Evolutionary conservation across 768 basidiomycete species (phyloP), one percentile per base, ranked within the genome.

Genomic region (Pisolithus sp.): DNA sequence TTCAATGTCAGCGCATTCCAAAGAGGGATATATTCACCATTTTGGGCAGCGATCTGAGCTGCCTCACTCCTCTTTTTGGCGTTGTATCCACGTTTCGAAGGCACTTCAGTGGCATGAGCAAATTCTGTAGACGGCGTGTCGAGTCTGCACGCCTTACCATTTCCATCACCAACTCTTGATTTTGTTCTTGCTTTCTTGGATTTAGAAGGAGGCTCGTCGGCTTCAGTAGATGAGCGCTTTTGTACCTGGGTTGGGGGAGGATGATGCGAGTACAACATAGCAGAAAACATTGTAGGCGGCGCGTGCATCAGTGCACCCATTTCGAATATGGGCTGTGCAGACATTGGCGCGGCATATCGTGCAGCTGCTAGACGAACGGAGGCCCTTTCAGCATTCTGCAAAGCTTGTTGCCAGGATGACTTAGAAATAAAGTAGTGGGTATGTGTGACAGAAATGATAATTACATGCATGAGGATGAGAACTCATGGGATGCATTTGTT

Each of bases 31-130:
- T 30, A 53, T 67, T 15, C 61, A 87, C 86, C 82, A 59, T 80
- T 83, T 62, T 82, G 78, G 40, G 80, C 80, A 28, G 78, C 76
- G 59, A 80, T 79, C 58, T 81, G 78, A 2, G 81, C 83, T 23
- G 82, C 81, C 52, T 88, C 86, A 55, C 68, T 82, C 52, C 86
- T 83, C 68, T 86, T 88, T 73, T 83, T 86, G 48, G 81, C 71
- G 55, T 76, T 85, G 58, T 82, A 83, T 40, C 83, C 85, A 57
- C 85, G 81, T 68, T 81, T 82, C 37, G 82, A 79, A 42, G 78
- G 60, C 13, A 58, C 65, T 68, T 58, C 30, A 58, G 40, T 50
- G 46, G 41, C 49, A 49, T 61, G 44, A 58, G 48, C 51, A 53
- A 44, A 45, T 41, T 55, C 43, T 46, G 46, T 28, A 43, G 9